phyloP scores from a whole-genome alignment of 495 filamentous ascomycete species.

The Jackrogersella multiformis region DNA sequence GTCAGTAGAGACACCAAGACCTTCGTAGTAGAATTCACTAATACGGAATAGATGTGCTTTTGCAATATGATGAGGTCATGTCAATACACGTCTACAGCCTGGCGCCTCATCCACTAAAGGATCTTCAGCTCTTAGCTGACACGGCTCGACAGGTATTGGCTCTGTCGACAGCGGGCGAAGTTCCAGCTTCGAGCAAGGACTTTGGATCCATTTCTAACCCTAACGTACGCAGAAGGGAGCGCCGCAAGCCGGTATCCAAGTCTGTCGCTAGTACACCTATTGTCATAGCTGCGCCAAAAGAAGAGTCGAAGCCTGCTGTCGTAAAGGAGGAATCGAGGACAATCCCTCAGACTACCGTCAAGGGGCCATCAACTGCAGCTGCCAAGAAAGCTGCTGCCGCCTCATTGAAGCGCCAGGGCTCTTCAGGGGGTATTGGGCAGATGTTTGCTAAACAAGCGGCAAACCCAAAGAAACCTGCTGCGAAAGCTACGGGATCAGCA shows the following conservation, averaged over 20 bases:
- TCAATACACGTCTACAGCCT: conserved; percentile 91
- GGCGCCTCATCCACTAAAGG: conserved; percentile 73
- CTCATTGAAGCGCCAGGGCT: conserved; percentile 64
- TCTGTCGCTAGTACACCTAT: conserved; percentile 25
- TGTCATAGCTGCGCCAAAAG: conserved; percentile 35
- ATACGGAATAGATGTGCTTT: conserved; percentile 65
- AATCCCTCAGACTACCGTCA: conserved; percentile 36
- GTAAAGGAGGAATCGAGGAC: conserved; percentile 51
- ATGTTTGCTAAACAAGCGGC: conserved; percentile 85
- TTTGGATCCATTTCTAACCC: conserved; percentile 49
- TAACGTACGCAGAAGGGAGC: conserved; percentile 52
- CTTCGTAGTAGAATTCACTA: conserved; percentile 15
- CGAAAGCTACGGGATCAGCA: conserved; percentile 55
- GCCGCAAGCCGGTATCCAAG: conserved; percentile 38
- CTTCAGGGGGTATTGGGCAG: conserved; percentile 74
- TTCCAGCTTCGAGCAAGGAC: conserved; percentile 28
- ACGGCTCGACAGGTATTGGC: conserved; percentile 69
- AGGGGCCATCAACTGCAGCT: conserved; percentile 42
- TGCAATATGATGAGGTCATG: conserved; percentile 71
- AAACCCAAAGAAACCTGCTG: conserved; percentile 60
- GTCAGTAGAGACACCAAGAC: conserved; percentile 53
- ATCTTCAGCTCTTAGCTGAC: conserved; percentile 78
- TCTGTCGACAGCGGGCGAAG: conserved; percentile 33
- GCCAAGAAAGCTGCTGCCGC: conserved; percentile 55
- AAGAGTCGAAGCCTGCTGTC: conserved; percentile 37